Conservation (phyloP, 768 basidiomycete genomes). For the Lactarius tabidus region DNA sequence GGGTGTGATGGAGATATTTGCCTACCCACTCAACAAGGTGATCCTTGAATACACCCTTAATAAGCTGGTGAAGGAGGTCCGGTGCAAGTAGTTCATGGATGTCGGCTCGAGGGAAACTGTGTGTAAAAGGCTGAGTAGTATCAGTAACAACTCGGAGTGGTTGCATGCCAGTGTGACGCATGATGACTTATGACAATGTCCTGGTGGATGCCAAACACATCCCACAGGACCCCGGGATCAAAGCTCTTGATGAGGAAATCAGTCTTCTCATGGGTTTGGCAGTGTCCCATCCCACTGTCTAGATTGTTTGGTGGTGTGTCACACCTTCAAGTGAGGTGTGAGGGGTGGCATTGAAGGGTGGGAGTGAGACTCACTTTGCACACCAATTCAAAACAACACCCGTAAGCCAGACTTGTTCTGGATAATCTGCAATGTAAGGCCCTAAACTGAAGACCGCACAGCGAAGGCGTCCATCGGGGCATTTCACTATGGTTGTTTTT, state of each 20-base stretch:
- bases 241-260: constrained; percentile 21
- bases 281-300: neutral
- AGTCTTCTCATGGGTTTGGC: neutral
- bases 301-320: neutral
- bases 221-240: constrained; percentile 28
- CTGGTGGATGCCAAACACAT: constrained; percentile 28
- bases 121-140: too few species aligned
- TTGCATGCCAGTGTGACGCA: too few species aligned
- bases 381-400: constrained; percentile 35
- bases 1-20: constrained; percentile 26
- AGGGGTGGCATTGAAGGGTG: too few species aligned
- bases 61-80: constrained; percentile 34
- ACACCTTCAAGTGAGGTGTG: constrained; percentile 10
- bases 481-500: neutral
- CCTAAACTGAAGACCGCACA: constrained; percentile 26
- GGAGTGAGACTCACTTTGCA: neutral
- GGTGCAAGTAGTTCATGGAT: constrained; percentile 33
- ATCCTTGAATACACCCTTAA: constrained; percentile 37
- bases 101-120: constrained; percentile 8
- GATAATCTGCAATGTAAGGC: too few species aligned
- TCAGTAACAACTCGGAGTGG: too few species aligned
- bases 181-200: constrained; percentile 34
- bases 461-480: constrained; percentile 35
- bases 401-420: constrained; percentile 33
- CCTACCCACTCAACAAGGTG: constrained; percentile 35